Conservation (phyloP, 306 rosid genomes). For the Gleditsia sinensis region DNA sequence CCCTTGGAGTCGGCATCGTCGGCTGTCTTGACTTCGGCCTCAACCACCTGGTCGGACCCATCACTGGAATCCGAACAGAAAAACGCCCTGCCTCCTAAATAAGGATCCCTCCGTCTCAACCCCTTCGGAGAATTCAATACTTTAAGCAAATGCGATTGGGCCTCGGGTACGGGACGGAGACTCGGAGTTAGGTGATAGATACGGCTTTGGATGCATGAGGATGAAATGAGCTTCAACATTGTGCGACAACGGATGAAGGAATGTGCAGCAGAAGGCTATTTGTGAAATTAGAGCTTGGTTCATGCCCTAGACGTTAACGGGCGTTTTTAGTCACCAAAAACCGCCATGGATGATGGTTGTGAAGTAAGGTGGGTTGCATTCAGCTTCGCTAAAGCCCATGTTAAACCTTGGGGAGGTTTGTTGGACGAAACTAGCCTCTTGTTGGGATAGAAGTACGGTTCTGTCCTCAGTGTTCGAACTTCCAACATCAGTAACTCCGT, state of each 20-base stretch:
- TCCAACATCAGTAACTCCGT: no score
- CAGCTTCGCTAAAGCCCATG: constrained; percentile 61
- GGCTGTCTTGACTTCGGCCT: constrained; percentile 51
- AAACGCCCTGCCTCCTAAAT: constrained; percentile 47
- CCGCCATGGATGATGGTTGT: constrained; percentile 50
- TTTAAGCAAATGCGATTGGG: constrained; percentile 51
- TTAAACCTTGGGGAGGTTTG: constrained; percentile 53
- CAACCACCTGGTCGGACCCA: constrained; percentile 54
- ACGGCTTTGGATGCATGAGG: constrained; percentile 44
- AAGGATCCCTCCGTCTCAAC: constrained; percentile 33
- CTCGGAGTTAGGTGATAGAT: constrained; percentile 47
- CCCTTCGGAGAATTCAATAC: constrained; percentile 50
- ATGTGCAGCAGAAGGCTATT: background rate
- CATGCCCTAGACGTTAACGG: constrained; percentile 1
- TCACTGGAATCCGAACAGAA: constrained; percentile 80
- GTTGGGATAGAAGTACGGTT: background rate
- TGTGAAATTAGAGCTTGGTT: constrained; percentile 14
- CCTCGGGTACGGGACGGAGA: constrained; percentile 44
- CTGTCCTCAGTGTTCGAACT: background rate
- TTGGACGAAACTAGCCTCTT: constrained; percentile 31
- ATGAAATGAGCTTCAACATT: constrained; percentile 83
- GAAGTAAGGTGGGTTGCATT: background rate
- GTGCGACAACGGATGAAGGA: background rate
- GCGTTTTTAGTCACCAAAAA: constrained; percentile 20
- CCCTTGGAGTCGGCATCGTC: constrained; percentile 52